Conservation (phyloP, 805 yeast species). For the Metschnikowia henanensis region DNA sequence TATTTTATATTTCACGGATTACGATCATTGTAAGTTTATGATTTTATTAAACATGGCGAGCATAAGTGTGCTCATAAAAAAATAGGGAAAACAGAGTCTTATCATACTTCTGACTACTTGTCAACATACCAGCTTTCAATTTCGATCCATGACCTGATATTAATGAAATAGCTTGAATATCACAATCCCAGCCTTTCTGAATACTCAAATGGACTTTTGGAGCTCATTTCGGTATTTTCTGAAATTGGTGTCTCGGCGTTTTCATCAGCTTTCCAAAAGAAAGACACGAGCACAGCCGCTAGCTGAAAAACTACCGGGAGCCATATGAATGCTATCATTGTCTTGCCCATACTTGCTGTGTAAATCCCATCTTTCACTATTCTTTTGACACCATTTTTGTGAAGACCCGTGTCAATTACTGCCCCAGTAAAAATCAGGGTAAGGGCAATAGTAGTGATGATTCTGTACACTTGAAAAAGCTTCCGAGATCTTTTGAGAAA, state of each 20-base stretch:
- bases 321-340: conserved; percentile 15
- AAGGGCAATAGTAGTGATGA: conserved; percentile 6
- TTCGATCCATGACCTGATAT: too few species aligned
- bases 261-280: conserved; percentile 5
- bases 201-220: background rate
- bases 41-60: too few species aligned
- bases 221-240: background rate
- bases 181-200: background rate
- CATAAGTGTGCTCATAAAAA: too few species aligned
- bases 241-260: background rate
- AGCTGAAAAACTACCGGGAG: conserved; percentile 11
- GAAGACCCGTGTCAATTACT: conserved; percentile 11
- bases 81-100: too few species aligned
- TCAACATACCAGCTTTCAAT: too few species aligned
- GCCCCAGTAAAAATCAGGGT: conserved; percentile 12
- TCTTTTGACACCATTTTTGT: conserved; percentile 8
- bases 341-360: conserved; percentile 11
- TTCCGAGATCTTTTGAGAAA: conserved; percentile 7
- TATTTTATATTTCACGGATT: too few species aligned
- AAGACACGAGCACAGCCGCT: conserved; percentile 3
- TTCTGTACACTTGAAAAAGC: conserved; percentile 6
- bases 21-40: too few species aligned
- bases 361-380: conserved; percentile 12
- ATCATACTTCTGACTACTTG: too few species aligned
- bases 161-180: background rate